Percentiles rank a stretch among this genome's conserved stretches.
Evolutionary conservation across 164 flowering plant species (phyloP).

Genomic region (Annona squamosa): DNA sequence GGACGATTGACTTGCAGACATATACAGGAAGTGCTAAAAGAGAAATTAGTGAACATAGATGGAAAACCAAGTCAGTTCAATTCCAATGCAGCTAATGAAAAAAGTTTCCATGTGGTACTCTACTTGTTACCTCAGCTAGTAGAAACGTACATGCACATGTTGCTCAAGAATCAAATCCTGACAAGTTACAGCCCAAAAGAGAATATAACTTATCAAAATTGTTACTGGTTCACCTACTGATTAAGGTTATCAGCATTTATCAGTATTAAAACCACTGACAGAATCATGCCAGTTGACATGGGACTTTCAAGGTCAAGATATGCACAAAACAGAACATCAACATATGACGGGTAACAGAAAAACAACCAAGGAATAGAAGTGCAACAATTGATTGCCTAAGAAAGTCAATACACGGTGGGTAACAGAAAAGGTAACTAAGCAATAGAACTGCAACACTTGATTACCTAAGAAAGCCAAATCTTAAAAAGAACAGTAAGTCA

Average conservation of each 20-base stretch:
- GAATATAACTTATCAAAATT: too few relatives aligned
- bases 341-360: neutral
- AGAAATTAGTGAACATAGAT: too few relatives aligned
- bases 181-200: too few relatives aligned
- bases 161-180: too few relatives aligned
- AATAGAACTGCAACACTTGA: neutral
- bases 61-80: too few relatives aligned
- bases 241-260: neutral
- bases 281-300: neutral
- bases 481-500: conserved; percentile 58
- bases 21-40: too few relatives aligned
- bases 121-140: too few relatives aligned
- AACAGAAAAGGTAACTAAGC: neutral
- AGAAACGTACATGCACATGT: too few relatives aligned
- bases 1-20: too few relatives aligned
- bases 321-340: neutral
- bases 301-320: neutral
- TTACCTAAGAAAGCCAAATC: conserved; percentile 71
- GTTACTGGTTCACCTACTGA: neutral
- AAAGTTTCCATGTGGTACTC: too few relatives aligned
- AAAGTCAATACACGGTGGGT: neutral
- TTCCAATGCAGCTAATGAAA: too few relatives aligned
- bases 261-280: neutral
- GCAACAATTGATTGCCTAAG: neutral
- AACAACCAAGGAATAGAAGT: neutral